phyloP scores from a whole-genome alignment of 2,329 filamentous ascomycete species.

The Ilyonectria robusta region DNA sequence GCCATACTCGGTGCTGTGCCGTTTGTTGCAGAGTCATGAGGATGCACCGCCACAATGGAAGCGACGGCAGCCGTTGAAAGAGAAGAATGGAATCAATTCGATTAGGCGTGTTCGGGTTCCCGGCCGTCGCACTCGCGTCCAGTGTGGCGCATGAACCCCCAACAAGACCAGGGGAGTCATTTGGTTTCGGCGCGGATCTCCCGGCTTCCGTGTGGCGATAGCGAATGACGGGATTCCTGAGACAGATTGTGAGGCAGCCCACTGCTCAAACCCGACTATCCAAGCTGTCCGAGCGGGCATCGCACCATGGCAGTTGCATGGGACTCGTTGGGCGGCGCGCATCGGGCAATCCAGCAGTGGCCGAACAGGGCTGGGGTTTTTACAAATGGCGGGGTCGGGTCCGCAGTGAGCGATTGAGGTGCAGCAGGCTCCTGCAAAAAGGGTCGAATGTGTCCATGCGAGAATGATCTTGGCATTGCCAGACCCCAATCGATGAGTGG shows the following conservation, averaged over 20 bases:
- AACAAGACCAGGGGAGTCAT: conserved; percentile 1
- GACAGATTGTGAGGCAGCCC: conserved; percentile 23
- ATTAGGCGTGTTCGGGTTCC: conserved; percentile 5
- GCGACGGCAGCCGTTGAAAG: background rate
- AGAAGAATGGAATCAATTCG: conserved; percentile 14
- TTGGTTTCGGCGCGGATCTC: conserved; percentile 16
- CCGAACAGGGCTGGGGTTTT: conserved; percentile 9
- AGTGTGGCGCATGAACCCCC: conserved; percentile 25
- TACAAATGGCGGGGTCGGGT: conserved; percentile 19
- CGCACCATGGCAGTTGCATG: background rate
- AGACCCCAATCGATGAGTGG: conserved; percentile 4
- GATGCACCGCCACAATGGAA: conserved; percentile 12
- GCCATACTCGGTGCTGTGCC: background rate
- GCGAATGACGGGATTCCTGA: conserved; percentile 7
- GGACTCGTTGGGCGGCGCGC: background rate
- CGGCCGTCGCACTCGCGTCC: conserved; percentile 21
- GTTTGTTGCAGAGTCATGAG: background rate
- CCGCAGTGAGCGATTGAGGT: background rate
- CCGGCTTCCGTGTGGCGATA: conserved; percentile 14
- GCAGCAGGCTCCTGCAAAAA: conserved; percentile 2
- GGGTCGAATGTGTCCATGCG: background rate
- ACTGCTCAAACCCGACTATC: background rate
- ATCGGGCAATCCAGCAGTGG: background rate
- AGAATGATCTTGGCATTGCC: conserved; percentile 11
- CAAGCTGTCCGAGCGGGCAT: background rate